Evolutionary conservation across 768 basidiomycete species (phyloP).

Genomic region (Lactarius hengduanensis): DNA sequence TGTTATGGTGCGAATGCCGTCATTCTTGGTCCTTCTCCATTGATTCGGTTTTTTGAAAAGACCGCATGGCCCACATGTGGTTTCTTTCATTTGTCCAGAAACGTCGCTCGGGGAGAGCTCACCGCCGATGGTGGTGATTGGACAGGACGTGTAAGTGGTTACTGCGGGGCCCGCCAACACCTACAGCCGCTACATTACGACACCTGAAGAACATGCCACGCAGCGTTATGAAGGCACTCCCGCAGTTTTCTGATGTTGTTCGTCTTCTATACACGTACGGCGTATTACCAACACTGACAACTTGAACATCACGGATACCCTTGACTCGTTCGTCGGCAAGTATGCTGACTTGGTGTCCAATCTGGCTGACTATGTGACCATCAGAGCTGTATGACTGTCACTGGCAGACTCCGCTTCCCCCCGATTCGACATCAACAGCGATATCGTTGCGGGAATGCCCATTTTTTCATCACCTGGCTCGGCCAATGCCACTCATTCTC

Average conservation of each 20-base stretch:
- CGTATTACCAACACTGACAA: slow-evolving; percentile 8
- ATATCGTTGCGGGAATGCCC: slow-evolving; percentile 60
- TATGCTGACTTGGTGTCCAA: slow-evolving; percentile 65
- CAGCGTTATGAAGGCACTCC: slow-evolving; percentile 84
- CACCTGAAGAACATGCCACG: slow-evolving; percentile 67
- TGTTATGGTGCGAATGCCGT: slow-evolving; percentile 14
- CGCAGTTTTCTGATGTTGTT: slow-evolving; percentile 73
- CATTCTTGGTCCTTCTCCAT: slow-evolving; percentile 4
- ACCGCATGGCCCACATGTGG: neutral
- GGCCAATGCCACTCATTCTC: neutral
- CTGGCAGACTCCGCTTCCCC: slow-evolving; percentile 62
- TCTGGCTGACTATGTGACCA: slow-evolving; percentile 48
- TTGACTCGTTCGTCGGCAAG: slow-evolving; percentile 80
- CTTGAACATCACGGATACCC: slow-evolving; percentile 47
- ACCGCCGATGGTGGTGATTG: slow-evolving; percentile 61
- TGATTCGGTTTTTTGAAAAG: slow-evolving; percentile 6
- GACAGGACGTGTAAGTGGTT: slow-evolving; percentile 69
- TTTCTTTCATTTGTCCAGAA: slow-evolving; percentile 40
- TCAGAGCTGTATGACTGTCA: slow-evolving; percentile 40
- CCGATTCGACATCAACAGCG: slow-evolving; percentile 58
- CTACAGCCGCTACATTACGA: slow-evolving; percentile 73
- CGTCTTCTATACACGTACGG: slow-evolving; percentile 34
- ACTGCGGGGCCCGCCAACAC: slow-evolving; percentile 81
- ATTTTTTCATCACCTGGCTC: neutral
- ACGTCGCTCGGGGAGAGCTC: slow-evolving; percentile 62